phyloP scores from a whole-genome alignment of 768 basidiomycete species.

The Rhodotorula paludigena region DNA sequence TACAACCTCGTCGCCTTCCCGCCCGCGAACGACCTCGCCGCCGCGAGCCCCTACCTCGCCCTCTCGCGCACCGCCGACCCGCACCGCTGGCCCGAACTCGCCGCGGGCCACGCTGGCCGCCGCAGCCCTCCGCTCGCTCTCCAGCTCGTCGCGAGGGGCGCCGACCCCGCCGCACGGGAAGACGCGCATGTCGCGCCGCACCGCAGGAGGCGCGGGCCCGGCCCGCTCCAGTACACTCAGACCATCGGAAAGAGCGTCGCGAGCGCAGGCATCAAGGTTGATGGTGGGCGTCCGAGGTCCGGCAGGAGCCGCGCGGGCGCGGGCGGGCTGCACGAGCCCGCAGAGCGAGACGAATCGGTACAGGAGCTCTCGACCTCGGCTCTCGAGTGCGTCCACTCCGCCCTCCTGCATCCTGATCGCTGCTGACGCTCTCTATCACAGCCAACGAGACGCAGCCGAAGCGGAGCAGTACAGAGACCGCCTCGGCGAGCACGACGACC shows the following conservation, averaged over 20 bases:
- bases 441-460: too few species aligned
- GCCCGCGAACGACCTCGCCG: conserved; percentile 46
- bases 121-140: conserved; percentile 45
- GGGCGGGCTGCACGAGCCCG: too few species aligned
- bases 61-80: conserved; percentile 69
- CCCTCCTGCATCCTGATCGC: too few species aligned
- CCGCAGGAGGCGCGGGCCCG: conserved; percentile 43
- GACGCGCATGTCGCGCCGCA: not conserved
- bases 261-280: conserved; percentile 69
- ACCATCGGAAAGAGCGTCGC: conserved; percentile 70
- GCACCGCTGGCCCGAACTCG: conserved; percentile 79
- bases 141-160: conserved; percentile 46
- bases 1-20: conserved; percentile 65
- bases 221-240: conserved; percentile 70
- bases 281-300: conserved; percentile 50
- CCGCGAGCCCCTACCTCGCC: conserved; percentile 42
- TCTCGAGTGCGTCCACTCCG: not conserved
- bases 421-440: not conserved
- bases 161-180: not conserved
- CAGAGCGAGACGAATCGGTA: too few species aligned
- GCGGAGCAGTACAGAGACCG: too few species aligned
- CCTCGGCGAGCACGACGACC: too few species aligned
- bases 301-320: too few species aligned
- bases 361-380: too few species aligned
- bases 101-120: not conserved